phyloP scores from a whole-genome alignment of 176 grass and related monocot genomes.

The Triticum urartu region DNA sequence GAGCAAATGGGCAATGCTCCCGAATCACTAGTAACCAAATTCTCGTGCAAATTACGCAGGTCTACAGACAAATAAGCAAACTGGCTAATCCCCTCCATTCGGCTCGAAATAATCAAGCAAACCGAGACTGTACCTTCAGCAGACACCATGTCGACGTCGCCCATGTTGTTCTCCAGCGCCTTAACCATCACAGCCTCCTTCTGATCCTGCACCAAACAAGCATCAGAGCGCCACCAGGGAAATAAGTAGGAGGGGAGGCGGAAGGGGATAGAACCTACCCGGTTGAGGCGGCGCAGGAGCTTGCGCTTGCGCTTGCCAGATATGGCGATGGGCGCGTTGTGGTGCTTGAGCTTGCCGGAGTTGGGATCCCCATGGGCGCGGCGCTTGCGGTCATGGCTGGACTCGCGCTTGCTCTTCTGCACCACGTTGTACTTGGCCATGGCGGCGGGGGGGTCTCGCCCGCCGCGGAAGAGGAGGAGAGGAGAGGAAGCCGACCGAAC shows the following conservation, averaged over 20 bases:
- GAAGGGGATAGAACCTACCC: constrained; percentile 17
- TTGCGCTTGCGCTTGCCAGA: constrained; percentile 66
- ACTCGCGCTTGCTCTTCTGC: constrained; percentile 56
- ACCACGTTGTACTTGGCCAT: constrained; percentile 69
- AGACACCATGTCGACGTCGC: constrained; percentile 44
- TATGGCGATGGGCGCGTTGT: constrained; percentile 37
- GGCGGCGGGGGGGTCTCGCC: constrained; percentile 21
- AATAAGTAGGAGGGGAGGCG: background rate
- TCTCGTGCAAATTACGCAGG: background rate
- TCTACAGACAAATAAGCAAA: background rate
- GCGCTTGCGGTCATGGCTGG: constrained; percentile 53
- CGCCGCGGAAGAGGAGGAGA: constrained; percentile 28
- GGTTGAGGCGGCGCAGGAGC: constrained; percentile 42
- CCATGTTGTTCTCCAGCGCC: constrained; percentile 53
- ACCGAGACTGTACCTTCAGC: constrained; percentile 32
- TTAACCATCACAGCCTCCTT: constrained; percentile 46
- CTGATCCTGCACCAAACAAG: constrained; percentile 36
- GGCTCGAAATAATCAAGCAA: background rate
- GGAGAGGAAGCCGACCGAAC: background rate
- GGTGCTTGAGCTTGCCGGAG: constrained; percentile 56
- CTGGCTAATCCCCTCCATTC: background rate
- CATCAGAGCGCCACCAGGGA: background rate
- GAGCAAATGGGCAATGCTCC: background rate
- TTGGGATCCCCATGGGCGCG: constrained; percentile 46
- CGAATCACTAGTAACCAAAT: background rate